Percentiles rank a stretch among this genome's conserved stretches.
These are phyloP conservation scores for Protomyces pachydermus DNA, from an alignment of 1,139 yeast genomes.

Conservation along the genomic window DNA sequence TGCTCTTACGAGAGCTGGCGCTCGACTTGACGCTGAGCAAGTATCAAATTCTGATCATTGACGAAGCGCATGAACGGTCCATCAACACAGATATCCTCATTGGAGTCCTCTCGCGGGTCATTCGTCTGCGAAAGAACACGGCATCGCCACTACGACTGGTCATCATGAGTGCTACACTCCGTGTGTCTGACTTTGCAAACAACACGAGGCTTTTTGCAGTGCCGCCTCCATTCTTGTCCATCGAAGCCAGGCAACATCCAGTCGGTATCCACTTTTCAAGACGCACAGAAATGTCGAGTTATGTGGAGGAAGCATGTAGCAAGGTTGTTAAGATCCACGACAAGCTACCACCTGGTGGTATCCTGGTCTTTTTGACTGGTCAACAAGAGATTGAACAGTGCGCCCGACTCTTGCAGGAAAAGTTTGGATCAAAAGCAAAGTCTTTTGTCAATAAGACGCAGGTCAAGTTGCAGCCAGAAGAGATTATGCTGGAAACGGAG, in stretches of 20 bases:
- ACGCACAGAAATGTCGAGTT: constrained; percentile 62
- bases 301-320: constrained; percentile 78
- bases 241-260: constrained; percentile 94
- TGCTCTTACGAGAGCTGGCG: constrained; percentile 85
- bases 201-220: constrained; percentile 61
- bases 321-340: constrained; percentile 85
- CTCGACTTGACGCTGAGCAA: constrained; percentile 70
- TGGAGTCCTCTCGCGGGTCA: constrained; percentile 89
- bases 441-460: constrained; percentile 45
- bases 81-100: constrained; percentile 91
- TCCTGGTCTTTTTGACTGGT: constrained; percentile 85
- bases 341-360: constrained; percentile 88
- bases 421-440: constrained; percentile 38
- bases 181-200: constrained; percentile 89
- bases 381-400: constrained; percentile 84
- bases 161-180: constrained; percentile 88
- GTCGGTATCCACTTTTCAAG: constrained; percentile 88
- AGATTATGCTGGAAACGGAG: constrained; percentile 69
- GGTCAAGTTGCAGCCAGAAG: constrained; percentile 34
- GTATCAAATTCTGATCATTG: constrained; percentile 82
- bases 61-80: constrained; percentile 97
- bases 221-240: constrained; percentile 85
- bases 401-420: constrained; percentile 45
- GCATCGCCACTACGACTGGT: constrained; percentile 54
- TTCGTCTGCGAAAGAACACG: constrained; percentile 52